Evolutionary conservation across 352 stramenopile genomes (phyloP), one percentile per base, ranked within the genome.

Genomic region (Phytophthora megakarya): DNA sequence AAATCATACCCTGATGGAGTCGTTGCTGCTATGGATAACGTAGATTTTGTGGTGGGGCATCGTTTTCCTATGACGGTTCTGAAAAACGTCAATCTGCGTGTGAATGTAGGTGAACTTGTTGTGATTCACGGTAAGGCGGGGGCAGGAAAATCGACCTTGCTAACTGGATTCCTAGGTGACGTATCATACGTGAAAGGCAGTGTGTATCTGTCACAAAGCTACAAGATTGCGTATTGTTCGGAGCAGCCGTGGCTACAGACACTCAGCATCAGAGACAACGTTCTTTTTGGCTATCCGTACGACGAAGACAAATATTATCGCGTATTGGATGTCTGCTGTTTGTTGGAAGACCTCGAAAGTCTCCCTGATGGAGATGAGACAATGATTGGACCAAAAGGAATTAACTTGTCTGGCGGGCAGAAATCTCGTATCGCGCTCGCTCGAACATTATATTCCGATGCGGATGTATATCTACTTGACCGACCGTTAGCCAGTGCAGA

Each of bases 191-290:
- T 74, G 16, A 52, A 30, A 12, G 71, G 76, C 11, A 60, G 26
- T 21, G 73, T 79, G 22, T 76, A 53, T 9, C 37, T 84, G 12
- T 72, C 67, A 15, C 47, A 50, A 25, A 30, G 55, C 13, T 70
- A 62, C 54, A 72, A 68, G 25, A 40, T 84, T n/a, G 70, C 71
- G 18, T 97, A 96, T 70, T 94, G 79, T 49, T 72, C 89, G 11
- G 89, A 98, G 61, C 80, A 91, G 37, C 81, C 92, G 23, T 98
- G 97, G 77, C 96, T 99, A 32, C 84, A 98, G 67, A 98, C 98
- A 67, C 92, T 89, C 19, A 97, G 88, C 8, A 66, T 99, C 1
- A 75, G 76, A 7, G 88, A 98, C 30, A 99, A 99, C 70, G 95
- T 99, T 49, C 68, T 98, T 12, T 98, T 98, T 70, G 91, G 92